Conservation (phyloP, 1,284 basidiomycete species). For the Malassezia equina region DNA sequence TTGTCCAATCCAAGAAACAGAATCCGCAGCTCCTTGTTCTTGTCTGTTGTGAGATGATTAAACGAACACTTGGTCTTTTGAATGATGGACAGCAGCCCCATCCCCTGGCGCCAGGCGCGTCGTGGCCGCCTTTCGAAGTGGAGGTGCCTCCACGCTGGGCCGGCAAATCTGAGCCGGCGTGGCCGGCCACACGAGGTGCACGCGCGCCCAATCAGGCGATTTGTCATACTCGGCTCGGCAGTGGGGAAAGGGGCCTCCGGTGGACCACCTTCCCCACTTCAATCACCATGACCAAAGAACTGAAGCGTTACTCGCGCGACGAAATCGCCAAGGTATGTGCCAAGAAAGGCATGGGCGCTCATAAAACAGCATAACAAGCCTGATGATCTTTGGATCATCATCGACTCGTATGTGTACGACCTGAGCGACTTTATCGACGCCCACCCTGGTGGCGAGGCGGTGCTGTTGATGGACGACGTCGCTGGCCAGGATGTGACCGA, state of each 20-base stretch:
- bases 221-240: conserved; percentile 1
- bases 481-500: conserved; percentile 47
- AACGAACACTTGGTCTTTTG: conserved; percentile 80
- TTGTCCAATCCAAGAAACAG: conserved; percentile 99
- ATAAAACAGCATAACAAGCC: conserved; percentile 28
- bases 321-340: conserved; percentile 18
- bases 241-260: neutral
- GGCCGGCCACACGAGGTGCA: neutral
- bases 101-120: conserved; percentile 12
- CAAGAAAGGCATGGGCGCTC: neutral
- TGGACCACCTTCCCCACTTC: neutral
- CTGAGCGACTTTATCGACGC: conserved; percentile 44
- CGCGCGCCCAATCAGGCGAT: neutral
- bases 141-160: neutral
- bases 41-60: conserved; percentile 10
- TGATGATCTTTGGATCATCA: conserved; percentile 36
- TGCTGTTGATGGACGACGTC: conserved; percentile 42
- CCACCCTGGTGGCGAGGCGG: conserved; percentile 45
- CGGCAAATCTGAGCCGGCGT: neutral
- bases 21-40: conserved; percentile 84
- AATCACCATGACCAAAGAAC: conserved; percentile 19
- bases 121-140: neutral
- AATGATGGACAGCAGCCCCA: conserved; percentile 87
- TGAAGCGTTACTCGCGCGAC: conserved; percentile 16
- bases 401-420: conserved; percentile 46